Conservation (phyloP, 139 green algal species). For the Coelastrella sp. region DNA sequence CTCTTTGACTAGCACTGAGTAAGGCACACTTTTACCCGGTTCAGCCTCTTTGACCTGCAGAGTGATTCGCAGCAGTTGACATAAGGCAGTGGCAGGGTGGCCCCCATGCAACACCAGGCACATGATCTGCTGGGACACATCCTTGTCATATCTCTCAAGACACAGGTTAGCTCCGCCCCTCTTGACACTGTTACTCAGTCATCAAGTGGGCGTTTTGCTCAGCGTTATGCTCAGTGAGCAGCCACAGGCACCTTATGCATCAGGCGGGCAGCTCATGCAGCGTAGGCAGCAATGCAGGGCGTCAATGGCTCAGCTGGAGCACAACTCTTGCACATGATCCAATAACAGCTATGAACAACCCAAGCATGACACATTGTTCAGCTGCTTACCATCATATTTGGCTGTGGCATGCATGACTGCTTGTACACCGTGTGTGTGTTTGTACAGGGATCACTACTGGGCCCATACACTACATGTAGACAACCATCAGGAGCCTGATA, state of each 20-base stretch:
- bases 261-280: no score
- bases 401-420: conserved; percentile 37
- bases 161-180: no score
- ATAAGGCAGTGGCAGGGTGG: neutral
- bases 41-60: neutral
- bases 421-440: conserved; percentile 61
- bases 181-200: no score
- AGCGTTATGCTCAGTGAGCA: no score
- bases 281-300: no score
- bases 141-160: no score
- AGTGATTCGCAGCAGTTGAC: neutral
- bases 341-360: neutral
- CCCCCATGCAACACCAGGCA: neutral
- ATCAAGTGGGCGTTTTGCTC: no score
- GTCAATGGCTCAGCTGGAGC: no score
- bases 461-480: conserved; percentile 59
- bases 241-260: no score
- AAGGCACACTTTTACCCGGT: neutral
- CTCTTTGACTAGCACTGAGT: conserved; percentile 52
- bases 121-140: neutral
- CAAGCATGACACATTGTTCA: neutral
- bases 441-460: conserved; percentile 40
- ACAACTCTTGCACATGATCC: neutral
- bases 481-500: conserved; percentile 63
- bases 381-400: conserved; percentile 45